These are phyloP conservation scores for Pilaira anomala DNA, from an alignment of 192 early-diverging fungal genomes.

Conservation along the genomic window DNA sequence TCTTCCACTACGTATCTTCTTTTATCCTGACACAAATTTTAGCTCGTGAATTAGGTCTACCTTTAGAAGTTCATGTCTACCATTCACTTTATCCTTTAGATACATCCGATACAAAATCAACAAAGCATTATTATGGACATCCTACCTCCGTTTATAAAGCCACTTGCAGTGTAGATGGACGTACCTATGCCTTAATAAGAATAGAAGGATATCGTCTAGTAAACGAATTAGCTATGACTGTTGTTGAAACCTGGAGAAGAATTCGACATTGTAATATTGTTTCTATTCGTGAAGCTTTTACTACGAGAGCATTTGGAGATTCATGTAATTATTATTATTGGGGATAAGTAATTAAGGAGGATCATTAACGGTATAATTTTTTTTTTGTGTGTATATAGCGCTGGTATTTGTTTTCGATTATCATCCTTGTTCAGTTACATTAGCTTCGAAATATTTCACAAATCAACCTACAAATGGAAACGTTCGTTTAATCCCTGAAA, in stretches of 20 bases:
- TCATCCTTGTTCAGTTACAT: constrained; percentile 75
- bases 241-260: constrained; percentile 81
- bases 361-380: background rate
- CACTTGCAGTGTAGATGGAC: constrained; percentile 79
- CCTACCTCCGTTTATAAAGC: constrained; percentile 80
- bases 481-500: constrained; percentile 50
- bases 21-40: too few species aligned
- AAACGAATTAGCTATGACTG: constrained; percentile 78
- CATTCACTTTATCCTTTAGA: constrained; percentile 77
- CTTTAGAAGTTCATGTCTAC: constrained; percentile 85
- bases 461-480: constrained; percentile 6
- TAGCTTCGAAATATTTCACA: constrained; percentile 63
- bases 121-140: constrained; percentile 51
- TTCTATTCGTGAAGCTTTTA: constrained; percentile 90
- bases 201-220: constrained; percentile 76
- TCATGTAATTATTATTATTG: constrained; percentile 51
- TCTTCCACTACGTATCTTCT: too few species aligned
- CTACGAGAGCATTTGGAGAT: constrained; percentile 94
- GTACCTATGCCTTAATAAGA: constrained; percentile 78
- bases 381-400: constrained; percentile 38
- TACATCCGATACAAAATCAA: constrained; percentile 45
- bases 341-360: background rate
- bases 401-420: constrained; percentile 94
- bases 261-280: constrained; percentile 83
- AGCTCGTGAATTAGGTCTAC: constrained; percentile 61